Base-by-base conservation (phyloP, 768 basidiomycete species). In the Boletellus sp. region DNA sequence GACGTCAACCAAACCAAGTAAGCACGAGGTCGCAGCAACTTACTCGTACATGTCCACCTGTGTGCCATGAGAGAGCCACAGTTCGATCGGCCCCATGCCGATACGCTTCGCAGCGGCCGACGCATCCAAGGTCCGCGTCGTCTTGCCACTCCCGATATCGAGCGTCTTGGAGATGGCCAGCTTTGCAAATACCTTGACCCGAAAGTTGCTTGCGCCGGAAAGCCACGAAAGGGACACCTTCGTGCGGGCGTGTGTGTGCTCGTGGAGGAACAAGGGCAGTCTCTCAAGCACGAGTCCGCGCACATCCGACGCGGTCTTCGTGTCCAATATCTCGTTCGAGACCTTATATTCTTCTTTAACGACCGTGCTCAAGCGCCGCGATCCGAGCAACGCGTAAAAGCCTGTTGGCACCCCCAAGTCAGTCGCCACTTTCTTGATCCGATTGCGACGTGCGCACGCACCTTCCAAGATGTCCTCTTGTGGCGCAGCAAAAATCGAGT, bases 391-490 rank as follows among this genome's bases (percentile, higher is more conserved):
- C 0, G 72, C 64, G 59, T 96, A 97, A 61, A 98, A 89, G 1
- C 70, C 88, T 87, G 52, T 34, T 10, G 8, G 9, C 8, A 11
- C n/a, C 44, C 4, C 35, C 24, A 28, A 11, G 43, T 53, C 15
- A 45, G 33, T 34, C 4, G 24, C 6, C 17, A 36, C 9, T 4
- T 11, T 13, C 10, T 41, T 10, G 11, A 16, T n/a, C 12, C 17
- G 16, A 49, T 15, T 5, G 32, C 28, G 6, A 23, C 3, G 8
- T 22, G 11, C 34, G 4, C 15, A 6, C 62, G 47, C 54, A 90
- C 85, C 78, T 81, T 98, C 95, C 11, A 98, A 74, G 8, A 91
- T 74, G 57, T 95, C 92, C 64, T 98, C 94, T 67, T 95, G 90
- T 0, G 90, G 88, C 9, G 87, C 90, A 3, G 78, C 79, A 61